A percentile compares a stretch with the other conserved stretches of the same genome.
These are phyloP conservation scores for Russula ochroleuca DNA, from an alignment of 768 basidiomycete genomes.

Conservation along the genomic window DNA sequence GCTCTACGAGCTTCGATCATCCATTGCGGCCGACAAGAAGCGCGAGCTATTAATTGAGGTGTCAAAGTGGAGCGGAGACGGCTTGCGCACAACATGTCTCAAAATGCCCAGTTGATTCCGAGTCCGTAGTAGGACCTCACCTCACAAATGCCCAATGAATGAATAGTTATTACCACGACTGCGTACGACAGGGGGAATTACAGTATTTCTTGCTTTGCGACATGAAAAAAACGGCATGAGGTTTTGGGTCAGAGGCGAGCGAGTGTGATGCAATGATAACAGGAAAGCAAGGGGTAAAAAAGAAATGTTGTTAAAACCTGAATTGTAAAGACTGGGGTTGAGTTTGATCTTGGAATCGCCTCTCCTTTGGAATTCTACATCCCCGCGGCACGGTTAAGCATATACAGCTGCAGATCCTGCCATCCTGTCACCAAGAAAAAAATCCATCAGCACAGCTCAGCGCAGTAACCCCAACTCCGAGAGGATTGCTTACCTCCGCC, in stretches of 20 bases:
- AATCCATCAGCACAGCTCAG: conserved; percentile 2
- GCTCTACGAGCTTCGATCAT: conserved; percentile 75
- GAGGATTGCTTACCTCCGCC: conserved; percentile 53
- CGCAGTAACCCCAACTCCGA: background rate
- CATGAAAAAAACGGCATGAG: conserved; percentile 16
- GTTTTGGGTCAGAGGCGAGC: conserved; percentile 7
- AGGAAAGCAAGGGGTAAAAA: conserved; percentile 18
- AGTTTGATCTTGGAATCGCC: conserved; percentile 4
- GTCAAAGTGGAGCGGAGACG: conserved; percentile 84
- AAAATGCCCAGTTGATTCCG: conserved; percentile 57
- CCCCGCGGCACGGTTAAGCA: conserved; percentile 72
- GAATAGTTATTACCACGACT: conserved; percentile 21
- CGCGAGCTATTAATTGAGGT: conserved; percentile 68
- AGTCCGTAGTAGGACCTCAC: background rate
- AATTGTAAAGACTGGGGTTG: conserved; percentile 18
- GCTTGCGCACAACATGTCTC: conserved; percentile 66
- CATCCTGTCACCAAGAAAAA: conserved; percentile 46
- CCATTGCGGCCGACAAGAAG: conserved; percentile 70
- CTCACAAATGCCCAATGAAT: conserved; percentile 4
- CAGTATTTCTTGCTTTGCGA: conserved; percentile 20
- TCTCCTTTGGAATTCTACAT: conserved; percentile 38
- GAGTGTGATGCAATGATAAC: conserved; percentile 25
- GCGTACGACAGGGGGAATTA: conserved; percentile 20
- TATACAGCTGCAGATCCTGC: conserved; percentile 75
- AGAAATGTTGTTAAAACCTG: background rate